Conservation (phyloP, 805 yeast species). For the Metschnikowia reukaufii region DNA sequence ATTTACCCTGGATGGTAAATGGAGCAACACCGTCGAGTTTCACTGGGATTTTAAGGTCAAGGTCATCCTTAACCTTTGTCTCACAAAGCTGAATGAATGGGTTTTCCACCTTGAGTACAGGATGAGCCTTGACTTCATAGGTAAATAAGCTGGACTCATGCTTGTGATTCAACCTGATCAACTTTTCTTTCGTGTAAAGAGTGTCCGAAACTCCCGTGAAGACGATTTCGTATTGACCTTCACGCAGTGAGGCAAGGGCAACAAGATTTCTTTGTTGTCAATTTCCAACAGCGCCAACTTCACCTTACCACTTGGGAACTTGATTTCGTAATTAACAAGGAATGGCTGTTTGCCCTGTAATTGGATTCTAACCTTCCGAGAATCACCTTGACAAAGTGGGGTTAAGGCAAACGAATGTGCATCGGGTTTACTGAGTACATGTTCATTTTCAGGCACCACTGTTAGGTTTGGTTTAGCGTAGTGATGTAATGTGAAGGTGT, state of each 20-base stretch:
- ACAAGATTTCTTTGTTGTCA: conserved; percentile 26
- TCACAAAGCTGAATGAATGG: conserved; percentile 50
- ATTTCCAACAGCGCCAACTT: conserved; percentile 36
- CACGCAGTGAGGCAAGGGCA: conserved; percentile 42
- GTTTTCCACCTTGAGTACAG: conserved; percentile 53
- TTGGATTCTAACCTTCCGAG: conserved; percentile 32
- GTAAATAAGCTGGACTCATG: conserved; percentile 21
- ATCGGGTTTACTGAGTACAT: conserved; percentile 1
- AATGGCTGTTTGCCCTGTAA: conserved; percentile 67
- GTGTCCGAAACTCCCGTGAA: conserved; percentile 67
- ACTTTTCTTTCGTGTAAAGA: conserved; percentile 47
- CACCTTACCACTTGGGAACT: conserved; percentile 53
- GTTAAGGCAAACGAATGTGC: conserved; percentile 21
- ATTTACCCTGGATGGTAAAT: conserved; percentile 57
- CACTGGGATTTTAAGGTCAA: conserved; percentile 49
- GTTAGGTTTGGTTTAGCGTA: conserved; percentile 23
- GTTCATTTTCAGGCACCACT: conserved; percentile 19
- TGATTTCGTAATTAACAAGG: conserved; percentile 62
- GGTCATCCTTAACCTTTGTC: conserved; percentile 26
- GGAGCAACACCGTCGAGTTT: conserved; percentile 62
- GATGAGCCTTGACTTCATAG: conserved; percentile 57
- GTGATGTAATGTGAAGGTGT: conserved; percentile 23
- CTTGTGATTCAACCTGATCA: conserved; percentile 4
- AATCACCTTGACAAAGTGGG: conserved; percentile 35
- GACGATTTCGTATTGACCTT: conserved; percentile 63